Evolutionary conservation across 441 rosid species (phyloP).

Genomic region (Cnidoscolus chayamansa): DNA sequence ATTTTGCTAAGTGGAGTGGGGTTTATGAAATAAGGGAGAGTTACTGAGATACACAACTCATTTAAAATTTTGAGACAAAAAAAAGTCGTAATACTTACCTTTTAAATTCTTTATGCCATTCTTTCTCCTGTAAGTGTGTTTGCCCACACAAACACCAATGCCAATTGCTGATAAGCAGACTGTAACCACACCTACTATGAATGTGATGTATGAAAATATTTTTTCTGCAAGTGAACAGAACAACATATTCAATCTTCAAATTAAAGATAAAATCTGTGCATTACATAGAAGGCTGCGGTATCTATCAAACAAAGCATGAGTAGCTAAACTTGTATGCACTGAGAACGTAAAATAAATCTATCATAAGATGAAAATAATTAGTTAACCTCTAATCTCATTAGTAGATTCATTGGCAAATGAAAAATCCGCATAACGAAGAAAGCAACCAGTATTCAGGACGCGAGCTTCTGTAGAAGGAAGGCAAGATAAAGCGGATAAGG

Average conservation of each 20-base stretch:
- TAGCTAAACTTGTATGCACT: no score
- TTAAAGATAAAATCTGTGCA: background rate
- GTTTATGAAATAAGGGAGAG: no score
- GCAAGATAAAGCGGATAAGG: conserved; percentile 32
- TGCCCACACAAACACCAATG: conserved; percentile 29
- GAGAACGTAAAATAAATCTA: no score
- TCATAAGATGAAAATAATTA: background rate
- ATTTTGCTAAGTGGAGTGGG: no score
- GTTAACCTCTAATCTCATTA: conserved; percentile 7
- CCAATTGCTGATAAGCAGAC: conserved; percentile 24
- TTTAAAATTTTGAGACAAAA: no score
- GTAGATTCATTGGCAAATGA: conserved; percentile 28
- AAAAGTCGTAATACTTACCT: conserved; percentile 9
- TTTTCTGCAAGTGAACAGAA: conserved; percentile 17
- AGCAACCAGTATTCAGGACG: conserved; percentile 50
- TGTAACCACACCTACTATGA: background rate
- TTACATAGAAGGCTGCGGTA: no score
- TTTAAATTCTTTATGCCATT: background rate
- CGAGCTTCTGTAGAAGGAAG: conserved; percentile 46
- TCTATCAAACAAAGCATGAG: background rate
- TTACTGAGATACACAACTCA: no score
- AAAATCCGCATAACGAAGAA: conserved; percentile 46
- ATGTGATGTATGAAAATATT: background rate
- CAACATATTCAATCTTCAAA: background rate
- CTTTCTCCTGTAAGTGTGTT: conserved; percentile 18